Base-by-base conservation (phyloP, 2,329 filamentous ascomycete species). In the Fusarium graminum region DNA sequence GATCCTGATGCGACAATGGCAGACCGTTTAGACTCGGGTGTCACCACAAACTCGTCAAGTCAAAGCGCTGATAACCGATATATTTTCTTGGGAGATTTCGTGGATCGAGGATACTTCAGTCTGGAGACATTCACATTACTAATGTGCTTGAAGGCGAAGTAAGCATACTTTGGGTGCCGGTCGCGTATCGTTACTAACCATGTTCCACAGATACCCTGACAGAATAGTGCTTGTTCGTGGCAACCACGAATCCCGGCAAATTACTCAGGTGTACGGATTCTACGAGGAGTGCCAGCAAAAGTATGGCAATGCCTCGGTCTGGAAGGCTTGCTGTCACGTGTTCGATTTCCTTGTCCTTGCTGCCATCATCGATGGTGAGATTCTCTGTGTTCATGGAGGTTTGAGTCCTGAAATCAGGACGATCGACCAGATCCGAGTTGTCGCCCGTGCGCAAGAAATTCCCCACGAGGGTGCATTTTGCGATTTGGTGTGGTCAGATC, bases 251-350 rank as follows among this genome's bases (percentile, higher is more conserved):
- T 97, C 93, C 26, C 90, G 95, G 67, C 95, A 97, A 74, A 97
- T 99, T 66, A 99, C 95, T 10, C 95, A 99, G 75, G 97, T 96
- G 22, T 99, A 99, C 78, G 95, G 95, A 52, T 99, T 99, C 80
- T 99, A 99, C 80, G 97, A 97, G 62, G 95, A 99, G 78, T 99
- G 95, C 79, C 93, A 93, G 55, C 91, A 95, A 74, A 99, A 99
- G 80, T 99, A 99, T 77, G 95, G 95, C 75, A 98, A 97, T 75
- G 93, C 95, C 13, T 97, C 96, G 46, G 95, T 99, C n/a, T 99
- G 95, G 95, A 97, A 99, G 79, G 95, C 97, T 59, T 99, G 97
- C 79, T 99, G 95, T 67, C 95, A 99, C 77, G 97, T 99, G 81
- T 99, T 99, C 78, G 95, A 99, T 79, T 99, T 97, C 79, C 87